These are phyloP conservation scores for Tylopilus cervinicoccineus DNA, from an alignment of 768 basidiomycete genomes.

Conservation along the genomic window DNA sequence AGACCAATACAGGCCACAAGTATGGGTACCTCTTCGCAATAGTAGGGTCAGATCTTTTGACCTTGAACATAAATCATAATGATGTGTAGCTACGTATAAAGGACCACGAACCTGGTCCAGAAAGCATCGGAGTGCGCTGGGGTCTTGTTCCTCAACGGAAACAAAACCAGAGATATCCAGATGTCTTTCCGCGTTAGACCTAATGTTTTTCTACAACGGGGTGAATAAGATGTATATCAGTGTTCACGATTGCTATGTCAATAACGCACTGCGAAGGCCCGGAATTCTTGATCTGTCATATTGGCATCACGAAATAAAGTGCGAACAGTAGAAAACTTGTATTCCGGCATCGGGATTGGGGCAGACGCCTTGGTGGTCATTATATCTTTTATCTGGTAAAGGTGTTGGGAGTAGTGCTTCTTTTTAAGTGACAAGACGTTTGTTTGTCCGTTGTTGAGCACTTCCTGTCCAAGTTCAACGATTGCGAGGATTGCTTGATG, in stretches of 20 bases:
- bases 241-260: not conserved
- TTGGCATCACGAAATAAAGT: not conserved
- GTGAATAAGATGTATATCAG: not conserved
- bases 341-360: not conserved
- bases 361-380: not conserved
- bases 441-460: conserved; percentile 6
- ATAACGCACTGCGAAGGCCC: conserved; percentile 6
- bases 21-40: conserved; percentile 13
- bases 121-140: conserved; percentile 5
- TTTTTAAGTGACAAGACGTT: conserved; percentile 1
- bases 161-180: not conserved
- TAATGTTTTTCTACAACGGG: conserved; percentile 2
- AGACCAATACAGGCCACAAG: conserved; percentile 14
- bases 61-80: conserved; percentile 1
- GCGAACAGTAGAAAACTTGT: not conserved
- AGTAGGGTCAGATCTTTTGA: conserved; percentile 8
- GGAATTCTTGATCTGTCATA: not conserved
- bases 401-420: not conserved
- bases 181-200: not conserved
- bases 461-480: conserved; percentile 3
- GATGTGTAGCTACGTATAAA: not conserved
- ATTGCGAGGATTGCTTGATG: not conserved
- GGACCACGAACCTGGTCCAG: conserved; percentile 11
- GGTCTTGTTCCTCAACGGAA: conserved; percentile 12
- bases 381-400: conserved; percentile 1